Evolutionary conservation across 768 basidiomycete genomes (phyloP).

Genomic region (Podaxis sp.): DNA sequence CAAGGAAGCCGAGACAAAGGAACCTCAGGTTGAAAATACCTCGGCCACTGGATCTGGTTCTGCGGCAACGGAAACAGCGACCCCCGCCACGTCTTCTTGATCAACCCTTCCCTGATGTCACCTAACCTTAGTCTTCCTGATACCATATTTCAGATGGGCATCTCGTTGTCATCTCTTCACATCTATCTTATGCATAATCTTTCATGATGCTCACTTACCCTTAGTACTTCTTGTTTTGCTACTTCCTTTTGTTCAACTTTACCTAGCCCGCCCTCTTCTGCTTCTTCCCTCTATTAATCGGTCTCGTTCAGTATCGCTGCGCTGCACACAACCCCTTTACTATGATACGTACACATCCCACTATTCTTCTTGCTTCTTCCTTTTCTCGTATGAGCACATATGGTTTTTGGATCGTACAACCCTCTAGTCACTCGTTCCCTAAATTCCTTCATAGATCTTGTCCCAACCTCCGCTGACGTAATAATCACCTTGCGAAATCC

Average conservation of each 20-base stretch:
- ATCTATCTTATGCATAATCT: neutral
- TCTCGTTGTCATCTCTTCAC: neutral
- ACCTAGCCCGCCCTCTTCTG: neutral
- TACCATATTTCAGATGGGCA: neutral
- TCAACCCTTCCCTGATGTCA: neutral
- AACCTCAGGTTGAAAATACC: neutral
- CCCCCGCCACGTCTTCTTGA: neutral
- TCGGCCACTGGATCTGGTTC: neutral
- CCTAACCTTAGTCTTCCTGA: neutral
- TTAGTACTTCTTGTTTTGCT: too few relatives aligned
- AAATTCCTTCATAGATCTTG: too few relatives aligned
- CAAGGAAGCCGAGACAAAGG: neutral
- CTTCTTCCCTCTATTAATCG: neutral
- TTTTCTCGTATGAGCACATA: neutral
- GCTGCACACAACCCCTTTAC: neutral
- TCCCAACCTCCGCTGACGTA: too few relatives aligned
- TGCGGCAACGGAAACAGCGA: neutral
- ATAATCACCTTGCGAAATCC: too few relatives aligned
- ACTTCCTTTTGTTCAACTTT: too few relatives aligned
- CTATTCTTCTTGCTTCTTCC: neutral
- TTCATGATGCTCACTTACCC: too few relatives aligned
- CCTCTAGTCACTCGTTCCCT: neutral
- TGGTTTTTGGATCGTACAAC: neutral
- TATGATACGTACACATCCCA: neutral
- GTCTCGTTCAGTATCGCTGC: neutral